Percentiles rank a stretch among this genome's conserved stretches.
phyloP scores from a whole-genome alignment of 2,329 filamentous ascomycete genomes.

The Uncinocarpus reesii region DNA sequence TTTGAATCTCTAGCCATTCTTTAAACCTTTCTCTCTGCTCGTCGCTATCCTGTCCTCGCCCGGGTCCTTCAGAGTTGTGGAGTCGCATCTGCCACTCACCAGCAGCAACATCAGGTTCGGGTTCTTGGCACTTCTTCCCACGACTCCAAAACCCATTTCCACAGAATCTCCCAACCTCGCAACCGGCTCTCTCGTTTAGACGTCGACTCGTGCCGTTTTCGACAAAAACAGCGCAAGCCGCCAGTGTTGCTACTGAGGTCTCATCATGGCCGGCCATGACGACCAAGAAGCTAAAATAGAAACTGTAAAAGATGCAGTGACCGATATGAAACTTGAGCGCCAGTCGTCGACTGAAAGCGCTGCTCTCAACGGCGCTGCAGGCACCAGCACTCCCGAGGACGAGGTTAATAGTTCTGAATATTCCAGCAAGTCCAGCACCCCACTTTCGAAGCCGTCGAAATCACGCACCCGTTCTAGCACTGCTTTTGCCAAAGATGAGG shows the following conservation, averaged over 20 bases:
- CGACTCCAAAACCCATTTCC: slow-evolving; percentile 2
- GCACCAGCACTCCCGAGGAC: slow-evolving; percentile 17
- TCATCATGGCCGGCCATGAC: slow-evolving; percentile 36
- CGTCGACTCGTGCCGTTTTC: not conserved
- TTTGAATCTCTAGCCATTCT: not conserved
- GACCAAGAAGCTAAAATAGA: slow-evolving; percentile 31
- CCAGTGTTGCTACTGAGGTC: slow-evolving; percentile 21
- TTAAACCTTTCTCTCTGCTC: not conserved
- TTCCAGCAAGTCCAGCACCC: slow-evolving; percentile 15
- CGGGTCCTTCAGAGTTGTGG: slow-evolving; percentile 1
- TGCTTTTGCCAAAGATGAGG: slow-evolving; percentile 27
- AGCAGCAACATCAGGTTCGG: slow-evolving; percentile 2
- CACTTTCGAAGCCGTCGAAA: slow-evolving; percentile 18
- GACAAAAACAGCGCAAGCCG: not conserved
- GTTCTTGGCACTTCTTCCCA: slow-evolving; percentile 11
- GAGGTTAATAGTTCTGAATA: slow-evolving; percentile 15
- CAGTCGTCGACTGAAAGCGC: slow-evolving; percentile 21
- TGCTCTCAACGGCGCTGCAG: slow-evolving; percentile 21
- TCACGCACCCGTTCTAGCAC: slow-evolving; percentile 20
- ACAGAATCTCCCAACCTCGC: not conserved
- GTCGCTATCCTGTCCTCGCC: not conserved
- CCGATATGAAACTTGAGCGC: slow-evolving; percentile 28
- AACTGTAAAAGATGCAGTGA: slow-evolving; percentile 29
- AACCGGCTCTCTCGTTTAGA: not conserved
- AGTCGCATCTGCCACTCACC: slow-evolving; percentile 6